Percentiles rank a stretch among this genome's conserved stretches.
These are phyloP conservation scores for Sporothrix brasiliensis DNA, from an alignment of 2,329 filamentous ascomycete species.

Conservation along the genomic window DNA sequence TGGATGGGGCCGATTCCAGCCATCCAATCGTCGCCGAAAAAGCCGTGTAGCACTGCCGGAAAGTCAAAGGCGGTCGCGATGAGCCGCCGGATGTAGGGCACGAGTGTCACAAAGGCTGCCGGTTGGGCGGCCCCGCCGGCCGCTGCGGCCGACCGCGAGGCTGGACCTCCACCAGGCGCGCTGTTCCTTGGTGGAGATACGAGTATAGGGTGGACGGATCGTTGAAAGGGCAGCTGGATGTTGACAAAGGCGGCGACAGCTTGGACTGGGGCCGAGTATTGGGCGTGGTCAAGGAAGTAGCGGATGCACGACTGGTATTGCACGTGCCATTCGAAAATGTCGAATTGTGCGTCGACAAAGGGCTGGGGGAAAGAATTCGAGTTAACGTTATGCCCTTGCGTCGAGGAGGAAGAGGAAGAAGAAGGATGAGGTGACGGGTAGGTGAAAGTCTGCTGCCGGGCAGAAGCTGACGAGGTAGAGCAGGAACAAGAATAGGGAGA, in stretches of 20 bases:
- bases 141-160: constrained; percentile 36
- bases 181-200: constrained; percentile 40
- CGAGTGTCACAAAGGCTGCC: constrained; percentile 62
- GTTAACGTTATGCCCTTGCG: constrained; percentile 32
- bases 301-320: constrained; percentile 86
- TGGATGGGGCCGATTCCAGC: constrained; percentile 79
- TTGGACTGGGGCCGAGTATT: constrained; percentile 80
- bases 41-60: constrained; percentile 83
- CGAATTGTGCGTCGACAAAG: constrained; percentile 60
- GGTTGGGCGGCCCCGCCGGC: constrained; percentile 40
- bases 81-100: constrained; percentile 87
- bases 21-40: constrained; percentile 93
- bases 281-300: constrained; percentile 90
- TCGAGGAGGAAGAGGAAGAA: constrained; percentile 13
- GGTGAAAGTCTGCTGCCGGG: neutral
- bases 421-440: neutral
- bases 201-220: constrained; percentile 51
- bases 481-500: constrained; percentile 4
- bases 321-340: constrained; percentile 91
- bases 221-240: constrained; percentile 86
- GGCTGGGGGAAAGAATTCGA: constrained; percentile 43
- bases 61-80: constrained; percentile 91
- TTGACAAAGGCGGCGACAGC: constrained; percentile 89
- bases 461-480: neutral
- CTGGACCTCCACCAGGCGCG: neutral